A percentile compares a stretch with the other conserved stretches of the same genome.
Evolutionary conservation across 495 filamentous ascomycete species (phyloP).

Genomic region (Neurospora sp.): DNA sequence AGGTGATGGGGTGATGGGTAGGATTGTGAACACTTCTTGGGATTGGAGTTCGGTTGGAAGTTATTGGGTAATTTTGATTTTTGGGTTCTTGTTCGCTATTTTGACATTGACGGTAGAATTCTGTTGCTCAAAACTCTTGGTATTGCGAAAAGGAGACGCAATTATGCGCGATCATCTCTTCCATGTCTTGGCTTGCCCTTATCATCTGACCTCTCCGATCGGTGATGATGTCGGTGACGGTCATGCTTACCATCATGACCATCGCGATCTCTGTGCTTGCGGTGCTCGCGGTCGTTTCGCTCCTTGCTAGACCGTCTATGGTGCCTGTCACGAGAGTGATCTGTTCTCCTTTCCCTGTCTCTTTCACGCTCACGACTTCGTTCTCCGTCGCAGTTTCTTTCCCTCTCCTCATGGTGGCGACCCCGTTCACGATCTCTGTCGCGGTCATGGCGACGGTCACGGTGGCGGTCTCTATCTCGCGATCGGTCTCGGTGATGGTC

Average conservation of each 20-base stretch:
- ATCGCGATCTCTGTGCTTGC: not conserved
- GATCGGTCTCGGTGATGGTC: not conserved
- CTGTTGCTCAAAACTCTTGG: too few species aligned
- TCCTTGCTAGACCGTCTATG: conserved; percentile 8
- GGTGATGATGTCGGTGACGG: not conserved
- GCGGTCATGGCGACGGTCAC: conserved; percentile 4
- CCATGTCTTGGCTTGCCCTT: not conserved
- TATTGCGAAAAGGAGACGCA: too few species aligned
- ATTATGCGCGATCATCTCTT: not conserved
- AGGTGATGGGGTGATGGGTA: not conserved
- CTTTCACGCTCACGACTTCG: not conserved
- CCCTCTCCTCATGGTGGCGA: conserved; percentile 1
- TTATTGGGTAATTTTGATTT: not conserved
- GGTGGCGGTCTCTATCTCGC: conserved; percentile 5
- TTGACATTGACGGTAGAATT: not conserved
- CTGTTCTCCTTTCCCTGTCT: conserved; percentile 1
- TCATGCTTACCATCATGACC: conserved; percentile 1
- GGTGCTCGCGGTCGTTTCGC: conserved; percentile 10
- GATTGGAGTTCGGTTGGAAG: not conserved
- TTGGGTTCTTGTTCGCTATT: not conserved
- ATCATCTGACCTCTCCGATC: not conserved
- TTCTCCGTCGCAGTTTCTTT: not conserved
- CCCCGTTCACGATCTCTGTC: conserved; percentile 6
- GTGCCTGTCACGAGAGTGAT: conserved; percentile 3
- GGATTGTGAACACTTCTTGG: not conserved